These are phyloP conservation scores for Ogataea angusta DNA, from an alignment of 805 yeast genomes.

Conservation along the genomic window DNA sequence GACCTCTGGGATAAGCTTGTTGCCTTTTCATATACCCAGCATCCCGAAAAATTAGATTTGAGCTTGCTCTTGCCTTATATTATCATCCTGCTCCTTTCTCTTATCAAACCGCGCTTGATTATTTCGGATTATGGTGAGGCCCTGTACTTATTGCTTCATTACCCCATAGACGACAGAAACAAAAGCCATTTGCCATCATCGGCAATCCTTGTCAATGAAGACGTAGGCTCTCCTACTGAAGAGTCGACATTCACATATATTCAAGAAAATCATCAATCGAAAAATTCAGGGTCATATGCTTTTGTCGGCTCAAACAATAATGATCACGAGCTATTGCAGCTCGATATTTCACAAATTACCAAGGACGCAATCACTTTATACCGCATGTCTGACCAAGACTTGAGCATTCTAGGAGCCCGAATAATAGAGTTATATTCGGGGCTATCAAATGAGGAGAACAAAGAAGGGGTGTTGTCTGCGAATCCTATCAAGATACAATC, in stretches of 20 bases:
- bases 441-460: constrained; percentile 18
- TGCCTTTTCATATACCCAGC: constrained; percentile 25
- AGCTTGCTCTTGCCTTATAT: constrained; percentile 39
- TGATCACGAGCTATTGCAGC: constrained; percentile 4
- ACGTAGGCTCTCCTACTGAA: constrained; percentile 7
- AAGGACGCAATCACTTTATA: constrained; percentile 22
- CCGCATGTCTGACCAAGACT: constrained; percentile 13
- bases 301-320: background rate
- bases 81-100: constrained; percentile 41
- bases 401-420: constrained; percentile 12
- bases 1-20: constrained; percentile 51
- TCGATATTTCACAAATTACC: constrained; percentile 16
- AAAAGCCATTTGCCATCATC: constrained; percentile 10
- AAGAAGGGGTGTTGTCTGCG: constrained; percentile 17
- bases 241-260: constrained; percentile 23
- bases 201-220: constrained; percentile 17
- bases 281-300: constrained; percentile 13
- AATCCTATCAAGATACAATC: constrained; percentile 14
- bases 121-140: constrained; percentile 52
- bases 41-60: constrained; percentile 21
- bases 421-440: constrained; percentile 23
- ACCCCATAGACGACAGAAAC: constrained; percentile 33
- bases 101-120: constrained; percentile 41
- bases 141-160: constrained; percentile 46
- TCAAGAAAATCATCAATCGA: constrained; percentile 21